Conservation (phyloP, 2,329 filamentous ascomycete genomes). For the Pseudogymnoascus sp. region DNA sequence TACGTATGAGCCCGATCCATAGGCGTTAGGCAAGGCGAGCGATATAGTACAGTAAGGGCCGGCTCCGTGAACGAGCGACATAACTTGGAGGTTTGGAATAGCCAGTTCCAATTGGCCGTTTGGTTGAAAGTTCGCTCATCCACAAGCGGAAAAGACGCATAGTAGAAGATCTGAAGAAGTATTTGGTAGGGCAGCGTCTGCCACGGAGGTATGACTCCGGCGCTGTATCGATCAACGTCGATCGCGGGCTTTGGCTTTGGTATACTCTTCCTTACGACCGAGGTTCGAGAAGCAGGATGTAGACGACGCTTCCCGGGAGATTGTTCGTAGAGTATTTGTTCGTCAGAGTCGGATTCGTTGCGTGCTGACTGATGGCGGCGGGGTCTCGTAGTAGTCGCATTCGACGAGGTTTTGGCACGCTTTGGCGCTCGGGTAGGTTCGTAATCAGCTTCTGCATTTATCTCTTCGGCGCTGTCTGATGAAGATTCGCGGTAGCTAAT, state of each 20-base stretch:
- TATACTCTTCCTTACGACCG: background rate
- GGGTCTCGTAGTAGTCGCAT: background rate
- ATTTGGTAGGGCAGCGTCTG: constrained; percentile 58
- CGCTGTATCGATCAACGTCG: background rate
- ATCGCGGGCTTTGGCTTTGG: background rate
- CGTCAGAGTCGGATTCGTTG: background rate
- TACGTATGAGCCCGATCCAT: constrained; percentile 40
- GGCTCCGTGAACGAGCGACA: constrained; percentile 63
- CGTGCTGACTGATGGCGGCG: background rate
- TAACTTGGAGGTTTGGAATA: constrained; percentile 52
- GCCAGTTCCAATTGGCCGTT: constrained; percentile 46
- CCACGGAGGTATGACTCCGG: constrained; percentile 45
- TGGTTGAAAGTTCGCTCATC: constrained; percentile 38
- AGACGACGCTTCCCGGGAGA: background rate
- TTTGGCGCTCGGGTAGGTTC: background rate
- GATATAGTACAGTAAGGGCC: constrained; percentile 64
- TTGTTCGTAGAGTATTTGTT: background rate
- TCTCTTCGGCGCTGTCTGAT: background rate
- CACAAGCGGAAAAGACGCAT: constrained; percentile 53
- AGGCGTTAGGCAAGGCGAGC: constrained; percentile 55
- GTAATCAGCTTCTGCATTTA: background rate
- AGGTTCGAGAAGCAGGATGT: background rate
- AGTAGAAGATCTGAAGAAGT: constrained; percentile 61
- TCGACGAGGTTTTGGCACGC: background rate
- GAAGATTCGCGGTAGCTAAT: constrained; percentile 1